Evolutionary conservation across 345 rosid species (phyloP).

Genomic region (Angophora floribunda): DNA sequence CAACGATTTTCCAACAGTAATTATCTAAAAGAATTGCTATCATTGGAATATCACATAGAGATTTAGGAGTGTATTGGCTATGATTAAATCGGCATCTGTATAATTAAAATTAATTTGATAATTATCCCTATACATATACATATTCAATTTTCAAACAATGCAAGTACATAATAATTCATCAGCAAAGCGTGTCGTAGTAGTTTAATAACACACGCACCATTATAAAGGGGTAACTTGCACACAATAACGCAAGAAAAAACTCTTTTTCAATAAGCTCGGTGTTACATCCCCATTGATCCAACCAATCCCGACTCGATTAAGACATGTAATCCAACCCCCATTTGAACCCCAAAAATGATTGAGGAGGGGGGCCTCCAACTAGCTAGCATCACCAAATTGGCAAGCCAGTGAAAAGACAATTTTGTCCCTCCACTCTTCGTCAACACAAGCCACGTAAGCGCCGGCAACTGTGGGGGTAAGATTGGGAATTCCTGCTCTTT

Average conservation of each 20-base stretch:
- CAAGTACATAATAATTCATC: neutral
- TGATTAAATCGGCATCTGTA: fast-evolving
- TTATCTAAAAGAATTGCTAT: fast-evolving
- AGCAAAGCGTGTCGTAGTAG: neutral
- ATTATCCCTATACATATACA: neutral
- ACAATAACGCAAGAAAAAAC: neutral
- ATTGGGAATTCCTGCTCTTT: neutral
- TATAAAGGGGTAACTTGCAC: neutral
- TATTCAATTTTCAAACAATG: neutral
- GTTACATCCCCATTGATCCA: neutral
- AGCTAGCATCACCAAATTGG: neutral
- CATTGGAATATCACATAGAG: neutral
- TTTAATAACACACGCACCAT: neutral
- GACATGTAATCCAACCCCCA: neutral
- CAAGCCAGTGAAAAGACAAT: neutral
- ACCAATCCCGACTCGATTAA: neutral
- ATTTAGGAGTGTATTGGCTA: neutral
- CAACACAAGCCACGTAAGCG: neutral
- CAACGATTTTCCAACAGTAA: fast-evolving
- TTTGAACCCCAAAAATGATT: neutral
- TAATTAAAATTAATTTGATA: fast-evolving
- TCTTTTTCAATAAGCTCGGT: neutral
- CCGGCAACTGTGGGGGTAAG: neutral
- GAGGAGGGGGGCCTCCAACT: neutral
- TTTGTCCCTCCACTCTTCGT: neutral